Evolutionary conservation across 2,329 filamentous ascomycete species (phyloP).

Genomic region (Xylariaceae sp.): DNA sequence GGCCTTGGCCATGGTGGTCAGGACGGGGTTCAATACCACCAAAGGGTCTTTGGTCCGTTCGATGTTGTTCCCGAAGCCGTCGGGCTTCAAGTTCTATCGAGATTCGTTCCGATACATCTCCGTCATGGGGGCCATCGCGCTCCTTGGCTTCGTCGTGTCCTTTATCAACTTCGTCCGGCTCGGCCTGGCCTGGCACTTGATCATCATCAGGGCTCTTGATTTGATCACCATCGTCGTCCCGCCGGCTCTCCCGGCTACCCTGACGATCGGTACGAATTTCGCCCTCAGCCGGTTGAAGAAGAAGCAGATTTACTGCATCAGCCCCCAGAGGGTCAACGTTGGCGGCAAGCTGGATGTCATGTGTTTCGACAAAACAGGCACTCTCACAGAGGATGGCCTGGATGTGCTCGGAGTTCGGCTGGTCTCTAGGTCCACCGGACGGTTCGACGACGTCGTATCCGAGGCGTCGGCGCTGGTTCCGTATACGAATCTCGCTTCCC

Average conservation of each 20-base stretch:
- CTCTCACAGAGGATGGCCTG: constrained; percentile 89
- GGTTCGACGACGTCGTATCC: constrained; percentile 72
- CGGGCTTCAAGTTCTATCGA: constrained; percentile 96
- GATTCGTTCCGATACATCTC: constrained; percentile 98
- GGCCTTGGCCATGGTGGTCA: constrained; percentile 83
- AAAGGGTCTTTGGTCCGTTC: constrained; percentile 93
- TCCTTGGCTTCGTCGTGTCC: constrained; percentile 82
- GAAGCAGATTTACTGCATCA: constrained; percentile 95
- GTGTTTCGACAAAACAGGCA: constrained; percentile 99
- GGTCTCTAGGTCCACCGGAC: constrained; percentile 55
- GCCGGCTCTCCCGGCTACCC: constrained; percentile 85
- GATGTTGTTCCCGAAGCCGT: constrained; percentile 98
- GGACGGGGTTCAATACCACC: constrained; percentile 95
- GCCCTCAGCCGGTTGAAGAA: constrained; percentile 79
- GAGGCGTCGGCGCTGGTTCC: constrained; percentile 57
- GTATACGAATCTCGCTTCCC: constrained; percentile 25
- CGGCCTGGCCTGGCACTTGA: constrained; percentile 78
- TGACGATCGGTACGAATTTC: constrained; percentile 96
- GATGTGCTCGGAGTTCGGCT: constrained; percentile 87
- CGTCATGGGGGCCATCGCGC: constrained; percentile 85
- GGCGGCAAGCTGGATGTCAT: constrained; percentile 93
- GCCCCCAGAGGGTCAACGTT: constrained; percentile 93
- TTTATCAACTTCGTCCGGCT: constrained; percentile 90
- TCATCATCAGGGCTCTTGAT: constrained; percentile 86
- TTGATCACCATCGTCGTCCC: constrained; percentile 97